These are phyloP conservation scores for Fraxinus anomala DNA, from an alignment of 257 asterid genomes.

Conservation along the genomic window DNA sequence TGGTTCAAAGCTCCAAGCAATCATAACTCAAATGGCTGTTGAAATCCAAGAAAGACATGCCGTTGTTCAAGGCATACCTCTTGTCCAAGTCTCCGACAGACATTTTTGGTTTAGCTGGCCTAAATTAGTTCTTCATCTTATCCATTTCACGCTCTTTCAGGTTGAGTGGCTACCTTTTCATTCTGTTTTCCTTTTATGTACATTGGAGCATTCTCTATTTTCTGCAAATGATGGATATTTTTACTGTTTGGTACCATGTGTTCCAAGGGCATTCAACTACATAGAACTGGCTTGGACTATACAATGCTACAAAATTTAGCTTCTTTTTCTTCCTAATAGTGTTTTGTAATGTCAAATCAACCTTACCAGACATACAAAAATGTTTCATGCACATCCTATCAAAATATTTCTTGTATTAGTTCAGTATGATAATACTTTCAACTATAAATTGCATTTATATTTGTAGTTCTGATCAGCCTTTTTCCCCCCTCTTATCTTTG, in stretches of 20 bases:
- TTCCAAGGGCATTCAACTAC: not conserved
- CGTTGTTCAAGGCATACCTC: slow-evolving; percentile 95
- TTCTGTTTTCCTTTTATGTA: not conserved
- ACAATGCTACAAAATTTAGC: not conserved
- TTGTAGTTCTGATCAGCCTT: slow-evolving; percentile 13
- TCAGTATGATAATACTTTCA: not conserved
- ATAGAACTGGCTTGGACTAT: not conserved
- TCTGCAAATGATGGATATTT: not conserved
- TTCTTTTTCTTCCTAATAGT: not conserved
- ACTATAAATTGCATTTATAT: not conserved
- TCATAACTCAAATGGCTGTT: slow-evolving; percentile 2
- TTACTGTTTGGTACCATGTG: not conserved
- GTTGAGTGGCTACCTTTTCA: slow-evolving; percentile 25
- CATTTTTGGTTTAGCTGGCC: slow-evolving; percentile 91
- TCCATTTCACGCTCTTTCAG: slow-evolving; percentile 91
- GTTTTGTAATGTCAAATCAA: not conserved
- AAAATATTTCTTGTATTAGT: too few species aligned
- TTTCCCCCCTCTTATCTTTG: slow-evolving; percentile 12
- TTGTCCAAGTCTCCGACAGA: slow-evolving; percentile 84
- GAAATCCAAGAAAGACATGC: slow-evolving; percentile 39
- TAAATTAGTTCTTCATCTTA: slow-evolving; percentile 57
- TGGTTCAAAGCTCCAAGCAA: slow-evolving; percentile 2
- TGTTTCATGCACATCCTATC: not conserved
- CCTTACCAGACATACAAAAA: not conserved
- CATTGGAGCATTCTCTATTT: not conserved